Evolutionary conservation across 768 basidiomycete genomes (phyloP), one percentile per base, ranked within the genome.

Genomic region (Psilocybe cubensis): DNA sequence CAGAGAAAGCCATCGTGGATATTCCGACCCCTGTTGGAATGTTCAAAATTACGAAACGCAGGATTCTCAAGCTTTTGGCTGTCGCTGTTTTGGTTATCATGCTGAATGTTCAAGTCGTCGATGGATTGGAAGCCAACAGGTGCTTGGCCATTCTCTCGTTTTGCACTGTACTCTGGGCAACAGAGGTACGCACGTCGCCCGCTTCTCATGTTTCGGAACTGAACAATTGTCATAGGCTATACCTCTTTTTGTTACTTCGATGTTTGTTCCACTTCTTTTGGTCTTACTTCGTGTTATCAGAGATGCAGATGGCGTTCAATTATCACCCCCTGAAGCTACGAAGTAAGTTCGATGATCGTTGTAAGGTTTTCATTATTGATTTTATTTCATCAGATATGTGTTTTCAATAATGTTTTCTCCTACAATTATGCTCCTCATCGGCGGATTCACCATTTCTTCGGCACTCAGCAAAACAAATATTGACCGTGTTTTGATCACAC

Each of bases 391-490:
- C 57, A 96, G 94, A 75, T 94, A 82, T 70, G 84, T 98, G 55
- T 98, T 98, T 71, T 92, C 93, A 0, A 82, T 86, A 47, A 98
- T 98, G 94, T 98, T 99, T 74, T 92, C 92, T 0, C 93, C 95
- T 0, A 99, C 96, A 0, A 97, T 99, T 72, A 96, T 98, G 93
- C 90, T 99, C 31, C 87, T 98, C 48, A 93, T 96, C 62, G 95
- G 95, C 9, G 96, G 97, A 27, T 96, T 98, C 80, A 98, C 96
- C 8, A 96, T 98, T 61, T 94, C 97, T 0, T 94, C 96, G 9
- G 97, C 96, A 0, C 76, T 99, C 21, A 92, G 90, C 76, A 98
- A 98, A 77, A 96, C 96, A 4, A 91, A 91, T 61, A 94, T 98
- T 59, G 97, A 98, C 74, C 84, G 89, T 21, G 84, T 98, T 55